Evolutionary conservation across 2,329 filamentous ascomycete genomes (phyloP).

Genomic region (Monosporascus sp.): DNA sequence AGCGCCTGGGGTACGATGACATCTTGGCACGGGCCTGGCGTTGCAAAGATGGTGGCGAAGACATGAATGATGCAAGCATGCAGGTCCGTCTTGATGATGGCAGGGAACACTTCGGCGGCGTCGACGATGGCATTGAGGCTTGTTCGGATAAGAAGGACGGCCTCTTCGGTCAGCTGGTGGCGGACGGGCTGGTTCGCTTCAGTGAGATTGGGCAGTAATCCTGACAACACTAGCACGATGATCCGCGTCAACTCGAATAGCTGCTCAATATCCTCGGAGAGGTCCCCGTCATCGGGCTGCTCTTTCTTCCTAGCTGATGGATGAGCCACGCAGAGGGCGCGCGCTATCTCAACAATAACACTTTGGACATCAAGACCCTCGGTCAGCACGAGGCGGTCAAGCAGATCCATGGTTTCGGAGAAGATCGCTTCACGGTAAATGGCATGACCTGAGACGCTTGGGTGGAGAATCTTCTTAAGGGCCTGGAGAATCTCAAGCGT

Average conservation of each 20-base stretch:
- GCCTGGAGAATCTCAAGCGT: constrained; percentile 85
- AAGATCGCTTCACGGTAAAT: constrained; percentile 97
- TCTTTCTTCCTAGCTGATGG: constrained; percentile 74
- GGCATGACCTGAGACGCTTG: constrained; percentile 90
- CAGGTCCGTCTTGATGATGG: constrained; percentile 92
- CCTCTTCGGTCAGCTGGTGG: constrained; percentile 81
- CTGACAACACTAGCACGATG: constrained; percentile 87
- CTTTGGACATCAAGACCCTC: constrained; percentile 84
- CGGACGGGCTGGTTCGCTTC: constrained; percentile 61
- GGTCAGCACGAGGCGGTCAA: constrained; percentile 87
- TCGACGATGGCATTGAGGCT: constrained; percentile 87
- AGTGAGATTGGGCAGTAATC: constrained; percentile 76
- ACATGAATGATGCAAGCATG: constrained; percentile 97
- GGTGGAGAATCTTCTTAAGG: constrained; percentile 89
- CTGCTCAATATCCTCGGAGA: constrained; percentile 97
- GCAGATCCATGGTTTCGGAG: constrained; percentile 91
- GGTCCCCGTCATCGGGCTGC: constrained; percentile 64
- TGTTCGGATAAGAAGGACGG: constrained; percentile 71
- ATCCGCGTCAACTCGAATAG: constrained; percentile 94
- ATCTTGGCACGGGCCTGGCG: constrained; percentile 72
- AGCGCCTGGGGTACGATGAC: constrained; percentile 85
- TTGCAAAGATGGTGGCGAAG: constrained; percentile 87
- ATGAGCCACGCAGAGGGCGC: constrained; percentile 84
- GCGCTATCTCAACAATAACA: constrained; percentile 90
- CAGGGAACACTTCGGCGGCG: constrained; percentile 90